Evolutionary conservation across 2,329 filamentous ascomycete genomes (phyloP), one percentile per base, ranked within the genome.

Genomic region (Fusarium stilboides): DNA sequence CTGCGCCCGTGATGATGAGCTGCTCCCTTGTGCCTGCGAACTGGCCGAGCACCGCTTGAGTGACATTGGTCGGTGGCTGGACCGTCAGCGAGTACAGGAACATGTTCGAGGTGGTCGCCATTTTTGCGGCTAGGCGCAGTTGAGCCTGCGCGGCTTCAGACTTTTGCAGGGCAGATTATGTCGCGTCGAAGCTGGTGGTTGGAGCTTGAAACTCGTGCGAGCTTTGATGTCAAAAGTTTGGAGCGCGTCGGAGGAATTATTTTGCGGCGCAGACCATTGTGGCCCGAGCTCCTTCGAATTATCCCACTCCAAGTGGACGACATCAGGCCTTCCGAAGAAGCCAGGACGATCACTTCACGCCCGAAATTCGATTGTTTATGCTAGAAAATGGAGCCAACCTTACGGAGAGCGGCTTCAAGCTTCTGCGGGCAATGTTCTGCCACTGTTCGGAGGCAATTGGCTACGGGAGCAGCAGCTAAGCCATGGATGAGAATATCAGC

Each of bases 51-150:
- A 98, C 92, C 69, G 96, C 94, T 82, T 97, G 92, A 51, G 92
- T 94, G 76, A 97, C 90, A 63, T 94, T 92, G 72, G 94, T 94
- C 34, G 96, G 93, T 74, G 93, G 92, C 82, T 98, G 94, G 77
- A 99, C 91, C 74, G 96, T 98, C 84, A 99, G 87, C 77, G 94
- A 96, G 85, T 99, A 99, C 84, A 99, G 91, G 81, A 98, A 98
- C 94, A 98, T 97, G 80, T 95, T 95, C 47, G 94, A 98, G 66
- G 95, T 98, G 79, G 94, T 97, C 85, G 96, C 95, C 96, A 98
- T 98, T 79, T 78, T 87, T 78, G 76, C 81, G 77, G 77, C 76
- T 80, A 77, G 77, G 81, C 83, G 83, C 83, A 84, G 83, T 78
- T 77, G 73, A 82, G 82, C 83, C 84, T 83, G 84, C 83, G 81